Evolutionary conservation across 768 basidiomycete species (phyloP).

Genomic region (Agrocybe praecox): DNA sequence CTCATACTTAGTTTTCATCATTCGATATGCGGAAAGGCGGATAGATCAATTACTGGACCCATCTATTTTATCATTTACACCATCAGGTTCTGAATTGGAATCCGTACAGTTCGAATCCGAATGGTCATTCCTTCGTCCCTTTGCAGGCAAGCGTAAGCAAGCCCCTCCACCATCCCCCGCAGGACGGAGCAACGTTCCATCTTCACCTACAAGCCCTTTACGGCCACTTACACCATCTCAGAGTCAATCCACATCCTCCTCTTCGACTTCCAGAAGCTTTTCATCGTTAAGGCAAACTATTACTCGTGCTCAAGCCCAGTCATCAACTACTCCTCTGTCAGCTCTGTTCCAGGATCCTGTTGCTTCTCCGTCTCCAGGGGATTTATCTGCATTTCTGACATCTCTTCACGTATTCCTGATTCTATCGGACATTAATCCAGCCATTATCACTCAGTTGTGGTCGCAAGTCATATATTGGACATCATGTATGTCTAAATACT

Average conservation of each 20-base stretch:
- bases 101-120: conserved; percentile 93
- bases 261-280: conserved; percentile 55
- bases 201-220: conserved; percentile 51
- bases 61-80: conserved; percentile 80
- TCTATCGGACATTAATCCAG: conserved; percentile 89
- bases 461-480: conserved; percentile 99
- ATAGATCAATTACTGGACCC: conserved; percentile 87
- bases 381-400: conserved; percentile 80
- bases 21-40: conserved; percentile 86
- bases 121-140: conserved; percentile 87
- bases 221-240: conserved; percentile 58
- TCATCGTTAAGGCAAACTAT: conserved; percentile 73
- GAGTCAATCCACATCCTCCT: conserved; percentile 39
- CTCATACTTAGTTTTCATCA: conserved; percentile 80
- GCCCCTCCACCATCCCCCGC: conserved; percentile 32
- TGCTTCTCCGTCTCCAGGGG: conserved; percentile 44
- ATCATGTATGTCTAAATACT: conserved; percentile 59
- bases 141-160: conserved; percentile 61
- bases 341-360: conserved; percentile 50
- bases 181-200: conserved; percentile 36
- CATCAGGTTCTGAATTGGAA: conserved; percentile 78
- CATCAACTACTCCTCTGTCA: conserved; percentile 48
- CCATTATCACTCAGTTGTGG: conserved; percentile 86
- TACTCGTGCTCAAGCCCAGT: conserved; percentile 48
- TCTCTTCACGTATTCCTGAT: conserved; percentile 83